A percentile compares a stretch with the other conserved stretches of the same genome.
phyloP scores from a whole-genome alignment of 2,329 filamentous ascomycete species.

The Colletotrichum liriopes region DNA sequence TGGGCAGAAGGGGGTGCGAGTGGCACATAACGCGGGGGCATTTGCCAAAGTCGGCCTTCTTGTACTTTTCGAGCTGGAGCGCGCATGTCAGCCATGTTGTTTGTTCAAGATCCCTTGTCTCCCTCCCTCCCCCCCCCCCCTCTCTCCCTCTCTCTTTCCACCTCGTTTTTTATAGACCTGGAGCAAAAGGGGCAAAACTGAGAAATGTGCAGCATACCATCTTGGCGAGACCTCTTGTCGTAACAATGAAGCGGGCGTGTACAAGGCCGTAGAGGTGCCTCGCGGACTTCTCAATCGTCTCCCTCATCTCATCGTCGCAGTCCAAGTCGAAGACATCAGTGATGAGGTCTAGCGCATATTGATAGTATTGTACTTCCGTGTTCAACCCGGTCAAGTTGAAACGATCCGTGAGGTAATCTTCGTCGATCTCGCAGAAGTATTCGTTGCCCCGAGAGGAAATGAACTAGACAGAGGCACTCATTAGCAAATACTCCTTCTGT shows the following conservation, averaged over 20 bases:
- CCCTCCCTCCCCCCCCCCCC: not conserved
- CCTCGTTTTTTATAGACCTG: not conserved
- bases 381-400: slow-evolving; percentile 99
- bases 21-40: slow-evolving; percentile 97
- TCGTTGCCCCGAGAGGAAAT: slow-evolving; percentile 98
- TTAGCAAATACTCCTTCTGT: slow-evolving; percentile 15
- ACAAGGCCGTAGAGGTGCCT: slow-evolving; percentile 96
- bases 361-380: slow-evolving; percentile 98
- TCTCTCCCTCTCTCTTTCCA: not conserved
- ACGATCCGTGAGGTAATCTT: slow-evolving; percentile 97
- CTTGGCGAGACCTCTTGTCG: slow-evolving; percentile 91
- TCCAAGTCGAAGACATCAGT: slow-evolving; percentile 99
- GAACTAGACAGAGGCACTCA: slow-evolving; percentile 74
- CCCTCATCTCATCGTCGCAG: slow-evolving; percentile 98
- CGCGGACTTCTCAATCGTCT: slow-evolving; percentile 97
- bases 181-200: slow-evolving; percentile 11
- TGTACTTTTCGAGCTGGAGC: slow-evolving; percentile 94
- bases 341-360: slow-evolving; percentile 97
- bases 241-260: slow-evolving; percentile 96
- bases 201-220: slow-evolving; percentile 77
- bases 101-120: not conserved
- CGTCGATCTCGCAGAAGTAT: slow-evolving; percentile 99
- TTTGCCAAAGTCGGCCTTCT: slow-evolving; percentile 97
- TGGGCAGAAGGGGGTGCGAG: slow-evolving; percentile 91
- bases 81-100: not conserved